A percentile compares a stretch with the other conserved stretches of the same genome.
phyloP scores from a whole-genome alignment of 768 basidiomycete genomes.

The Tylopilus balloui region DNA sequence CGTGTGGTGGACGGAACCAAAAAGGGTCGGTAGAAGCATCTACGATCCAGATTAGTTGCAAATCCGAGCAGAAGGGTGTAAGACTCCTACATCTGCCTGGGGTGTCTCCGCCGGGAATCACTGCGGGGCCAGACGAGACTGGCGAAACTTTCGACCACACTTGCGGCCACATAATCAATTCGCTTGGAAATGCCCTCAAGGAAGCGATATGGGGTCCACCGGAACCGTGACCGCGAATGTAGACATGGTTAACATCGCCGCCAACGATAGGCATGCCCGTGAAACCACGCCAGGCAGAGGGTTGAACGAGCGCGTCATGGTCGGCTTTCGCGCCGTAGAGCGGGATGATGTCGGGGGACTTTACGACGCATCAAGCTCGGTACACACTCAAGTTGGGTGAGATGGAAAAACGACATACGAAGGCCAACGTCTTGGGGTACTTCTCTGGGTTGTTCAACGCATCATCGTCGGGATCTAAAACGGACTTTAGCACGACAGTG shows the following conservation, averaged over 20 bases:
- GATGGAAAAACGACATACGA: not conserved
- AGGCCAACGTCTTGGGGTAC: not conserved
- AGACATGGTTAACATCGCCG: conserved; percentile 4
- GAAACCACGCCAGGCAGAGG: conserved; percentile 1
- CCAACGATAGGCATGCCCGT: conserved; percentile 6
- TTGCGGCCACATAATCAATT: conserved; percentile 5
- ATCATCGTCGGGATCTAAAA: conserved; percentile 4
- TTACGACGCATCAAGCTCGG: not conserved
- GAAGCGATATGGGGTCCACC: not conserved
- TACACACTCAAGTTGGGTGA: not conserved
- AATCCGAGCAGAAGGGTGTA: not conserved
- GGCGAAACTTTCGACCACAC: not conserved
- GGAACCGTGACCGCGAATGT: conserved; percentile 3
- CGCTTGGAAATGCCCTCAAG: conserved; percentile 5
- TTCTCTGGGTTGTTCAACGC: not conserved
- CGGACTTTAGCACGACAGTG: not conserved
- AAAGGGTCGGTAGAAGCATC: not conserved
- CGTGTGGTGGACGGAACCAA: conserved; percentile 8
- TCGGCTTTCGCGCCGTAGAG: not conserved
- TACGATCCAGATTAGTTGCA: not conserved
- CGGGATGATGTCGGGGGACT: conserved; percentile 7
- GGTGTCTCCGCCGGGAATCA: not conserved
- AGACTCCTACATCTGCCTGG: not conserved
- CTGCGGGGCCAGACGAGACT: not conserved
- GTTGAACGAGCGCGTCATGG: not conserved